Base-by-base conservation (phyloP, 768 basidiomycete genomes). In the Lentinula raphanica region DNA sequence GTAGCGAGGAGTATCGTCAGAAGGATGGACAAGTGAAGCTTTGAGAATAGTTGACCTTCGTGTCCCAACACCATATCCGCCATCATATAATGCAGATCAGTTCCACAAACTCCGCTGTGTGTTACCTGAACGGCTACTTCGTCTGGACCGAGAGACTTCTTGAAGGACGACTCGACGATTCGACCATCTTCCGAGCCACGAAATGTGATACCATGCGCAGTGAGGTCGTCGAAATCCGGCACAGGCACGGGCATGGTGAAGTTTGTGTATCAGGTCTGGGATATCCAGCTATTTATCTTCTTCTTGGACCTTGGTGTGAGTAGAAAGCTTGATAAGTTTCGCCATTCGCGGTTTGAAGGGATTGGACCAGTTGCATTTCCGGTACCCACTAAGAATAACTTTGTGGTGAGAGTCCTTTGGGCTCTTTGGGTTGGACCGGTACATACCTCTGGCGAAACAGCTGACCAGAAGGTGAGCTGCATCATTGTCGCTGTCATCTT, bases 11-110 rank as follows among this genome's bases (percentile, higher is more conserved):
- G 28, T 1, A 9, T 15, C 32, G n/a, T 15, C 8, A n/a, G 13
- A 21, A 39, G 23, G 17, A 27, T 35, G 19, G 17, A 15, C 7
- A 32, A 15, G 9, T 23, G 7, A 60, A n/a, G 15, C 12, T 29
- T 12, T 17, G 32, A 35, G 2, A 35, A n/a, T 12, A 36, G 21
- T 9, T 28, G 31, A 58, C 73, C 74, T 62, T 75, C 73, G 32
- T 75, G 74, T 5, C 74, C 71, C 23, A 75, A 66, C 13, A 70
- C 72, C 58, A 71, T 71, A 40, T 72, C 69, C 19, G 9, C 38
- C 15, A 32, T 7, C 60, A 65, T 66, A 60, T 64, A 67, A 44
- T 74, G 74, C 32, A 66, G 59, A 59, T 76, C 73, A 1, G 73
- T 74, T 45, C 71, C 74, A 28, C 73, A 73, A 9, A 73, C 7